Evolutionary conservation across 2,329 filamentous ascomycete species (phyloP).

Genomic region (Didymella exigua): DNA sequence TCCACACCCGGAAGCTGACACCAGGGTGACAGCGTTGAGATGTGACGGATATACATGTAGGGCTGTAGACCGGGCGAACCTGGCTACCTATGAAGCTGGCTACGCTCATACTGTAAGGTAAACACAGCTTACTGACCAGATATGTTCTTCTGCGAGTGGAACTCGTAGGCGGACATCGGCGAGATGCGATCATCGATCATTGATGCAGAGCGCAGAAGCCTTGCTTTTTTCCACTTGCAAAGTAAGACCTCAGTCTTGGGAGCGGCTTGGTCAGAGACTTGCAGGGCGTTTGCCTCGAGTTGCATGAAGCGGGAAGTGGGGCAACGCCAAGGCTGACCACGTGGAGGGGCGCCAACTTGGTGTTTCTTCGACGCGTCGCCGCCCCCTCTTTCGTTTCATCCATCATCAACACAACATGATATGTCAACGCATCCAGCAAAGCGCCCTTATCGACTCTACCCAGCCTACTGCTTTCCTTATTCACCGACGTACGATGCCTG

Average conservation of each 20-base stretch:
- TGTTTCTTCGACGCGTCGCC: slow-evolving; percentile 26
- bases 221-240: slow-evolving; percentile 36
- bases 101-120: too few relatives aligned
- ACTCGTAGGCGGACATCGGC: neutral
- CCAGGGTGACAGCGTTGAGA: slow-evolving; percentile 32
- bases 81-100: too few relatives aligned
- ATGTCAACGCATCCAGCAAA: slow-evolving; percentile 34
- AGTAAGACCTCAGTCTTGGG: slow-evolving; percentile 20
- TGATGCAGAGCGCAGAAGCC: slow-evolving; percentile 17
- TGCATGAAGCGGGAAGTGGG: slow-evolving; percentile 11
- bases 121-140: too few relatives aligned
- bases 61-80: slow-evolving; percentile 25
- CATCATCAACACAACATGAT: slow-evolving; percentile 36
- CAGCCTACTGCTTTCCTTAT: slow-evolving; percentile 63
- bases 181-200: neutral
- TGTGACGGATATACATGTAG: slow-evolving; percentile 16
- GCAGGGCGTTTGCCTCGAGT: slow-evolving; percentile 9
- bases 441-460: slow-evolving; percentile 54
- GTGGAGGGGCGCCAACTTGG: slow-evolving; percentile 12
- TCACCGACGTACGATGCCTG: slow-evolving; percentile 68
- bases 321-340: neutral
- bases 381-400: slow-evolving; percentile 10
- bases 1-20: slow-evolving; percentile 15
- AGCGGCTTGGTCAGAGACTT: slow-evolving; percentile 37
- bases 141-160: neutral